Evolutionary conservation across 176 grass and related monocot genomes (phyloP).

Genomic region (Carex scoparia): DNA sequence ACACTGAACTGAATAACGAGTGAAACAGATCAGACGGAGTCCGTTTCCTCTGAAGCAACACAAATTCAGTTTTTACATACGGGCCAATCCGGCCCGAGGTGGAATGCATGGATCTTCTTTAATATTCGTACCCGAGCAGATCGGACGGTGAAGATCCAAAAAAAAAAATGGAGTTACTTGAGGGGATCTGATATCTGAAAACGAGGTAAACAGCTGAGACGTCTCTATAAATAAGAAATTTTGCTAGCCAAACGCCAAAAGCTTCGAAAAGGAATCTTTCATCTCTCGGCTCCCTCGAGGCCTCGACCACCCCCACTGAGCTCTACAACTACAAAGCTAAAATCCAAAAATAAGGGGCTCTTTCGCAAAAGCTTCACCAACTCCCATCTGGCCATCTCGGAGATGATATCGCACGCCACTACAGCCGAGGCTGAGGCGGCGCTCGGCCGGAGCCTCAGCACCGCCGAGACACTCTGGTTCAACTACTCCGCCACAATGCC

Average conservation of each 20-base stretch:
- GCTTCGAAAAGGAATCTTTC: background rate
- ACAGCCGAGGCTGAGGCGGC: slow-evolving; percentile 64
- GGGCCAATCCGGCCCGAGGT: too few species aligned
- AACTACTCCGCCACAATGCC: slow-evolving; percentile 46
- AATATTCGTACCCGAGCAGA: too few species aligned
- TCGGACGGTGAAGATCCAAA: too few species aligned
- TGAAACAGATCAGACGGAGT: background rate
- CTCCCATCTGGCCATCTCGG: background rate
- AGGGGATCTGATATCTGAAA: too few species aligned
- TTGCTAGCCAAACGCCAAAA: background rate
- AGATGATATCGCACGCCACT: slow-evolving; percentile 77
- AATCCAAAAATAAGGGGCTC: background rate
- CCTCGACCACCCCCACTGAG: background rate
- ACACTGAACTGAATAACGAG: background rate
- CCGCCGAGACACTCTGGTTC: slow-evolving; percentile 62
- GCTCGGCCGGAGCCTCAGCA: slow-evolving; percentile 53
- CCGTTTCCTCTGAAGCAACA: background rate
- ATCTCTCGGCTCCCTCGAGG: too few species aligned
- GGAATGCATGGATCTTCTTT: too few species aligned
- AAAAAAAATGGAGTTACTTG: too few species aligned
- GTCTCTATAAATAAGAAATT: background rate
- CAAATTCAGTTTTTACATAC: too few species aligned
- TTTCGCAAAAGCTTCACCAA: background rate
- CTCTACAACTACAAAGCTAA: background rate
- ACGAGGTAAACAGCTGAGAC: background rate